phyloP scores from a whole-genome alignment of 768 basidiomycete genomes.

The Agaricus bisporus region DNA sequence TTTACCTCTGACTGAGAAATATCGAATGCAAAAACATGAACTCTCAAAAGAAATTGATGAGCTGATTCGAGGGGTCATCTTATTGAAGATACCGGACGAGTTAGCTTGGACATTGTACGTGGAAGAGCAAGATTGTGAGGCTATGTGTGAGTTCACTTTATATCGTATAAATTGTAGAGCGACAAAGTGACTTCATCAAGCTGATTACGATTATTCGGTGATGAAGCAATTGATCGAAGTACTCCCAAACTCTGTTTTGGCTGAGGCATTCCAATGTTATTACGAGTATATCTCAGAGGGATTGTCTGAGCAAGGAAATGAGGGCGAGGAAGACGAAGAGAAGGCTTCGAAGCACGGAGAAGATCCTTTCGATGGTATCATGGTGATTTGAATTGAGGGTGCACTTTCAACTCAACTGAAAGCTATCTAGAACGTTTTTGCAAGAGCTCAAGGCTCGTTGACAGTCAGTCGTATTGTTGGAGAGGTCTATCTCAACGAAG shows the following conservation, averaged over 20 bases:
- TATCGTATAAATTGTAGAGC: not conserved
- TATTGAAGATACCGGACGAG: slow-evolving; percentile 73
- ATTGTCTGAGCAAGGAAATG: slow-evolving; percentile 36
- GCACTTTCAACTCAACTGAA: slow-evolving; percentile 7
- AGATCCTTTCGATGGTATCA: slow-evolving; percentile 54
- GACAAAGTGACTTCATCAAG: slow-evolving; percentile 26
- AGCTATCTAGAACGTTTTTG: slow-evolving; percentile 46
- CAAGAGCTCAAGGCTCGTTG: slow-evolving; percentile 46
- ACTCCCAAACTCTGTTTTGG: slow-evolving; percentile 56
- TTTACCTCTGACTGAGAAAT: slow-evolving; percentile 37
- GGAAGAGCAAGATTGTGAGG: slow-evolving; percentile 65
- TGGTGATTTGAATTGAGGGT: slow-evolving; percentile 36
- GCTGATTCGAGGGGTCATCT: slow-evolving; percentile 66
- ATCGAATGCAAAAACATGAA: slow-evolving; percentile 33
- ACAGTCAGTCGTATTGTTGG: slow-evolving; percentile 62
- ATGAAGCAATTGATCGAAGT: slow-evolving; percentile 56
- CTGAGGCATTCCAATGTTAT: slow-evolving; percentile 59
- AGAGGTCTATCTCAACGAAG: slow-evolving; percentile 58
- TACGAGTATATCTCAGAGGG: slow-evolving; percentile 53
- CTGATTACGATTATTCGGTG: slow-evolving; percentile 49
- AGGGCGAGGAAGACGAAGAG: slow-evolving; percentile 27
- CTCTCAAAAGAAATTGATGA: slow-evolving; percentile 63
- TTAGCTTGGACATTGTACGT: slow-evolving; percentile 76
- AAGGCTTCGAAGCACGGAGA: slow-evolving; percentile 31
- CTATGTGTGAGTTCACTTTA: slow-evolving; percentile 46